These are phyloP conservation scores for Verticillium tricorpus DNA, from an alignment of 2,329 filamentous ascomycete species.

Conservation along the genomic window DNA sequence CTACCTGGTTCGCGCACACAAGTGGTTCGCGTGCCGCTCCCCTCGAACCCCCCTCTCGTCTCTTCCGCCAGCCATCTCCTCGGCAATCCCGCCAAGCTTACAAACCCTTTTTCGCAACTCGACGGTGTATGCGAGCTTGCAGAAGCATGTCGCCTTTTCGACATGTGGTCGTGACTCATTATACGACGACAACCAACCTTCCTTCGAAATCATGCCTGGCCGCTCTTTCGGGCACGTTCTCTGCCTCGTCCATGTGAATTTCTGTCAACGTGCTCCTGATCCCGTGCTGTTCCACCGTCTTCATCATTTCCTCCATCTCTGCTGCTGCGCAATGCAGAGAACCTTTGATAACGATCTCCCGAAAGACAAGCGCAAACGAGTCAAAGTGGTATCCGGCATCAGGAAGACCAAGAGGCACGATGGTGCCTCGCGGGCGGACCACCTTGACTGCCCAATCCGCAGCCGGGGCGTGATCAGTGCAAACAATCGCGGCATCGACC, in stretches of 20 bases:
- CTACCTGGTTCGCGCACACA: too few species aligned
- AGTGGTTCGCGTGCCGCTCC: too few species aligned
- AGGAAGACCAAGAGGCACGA: slow-evolving; percentile 13
- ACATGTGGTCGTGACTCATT: background rate
- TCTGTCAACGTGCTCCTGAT: background rate
- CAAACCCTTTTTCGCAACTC: too few species aligned
- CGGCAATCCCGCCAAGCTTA: too few species aligned
- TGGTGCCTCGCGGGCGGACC: slow-evolving; percentile 10
- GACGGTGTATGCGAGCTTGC: too few species aligned
- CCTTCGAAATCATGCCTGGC: background rate
- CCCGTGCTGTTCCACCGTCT: background rate
- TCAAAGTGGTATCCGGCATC: slow-evolving; percentile 14
- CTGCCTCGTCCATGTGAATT: background rate
- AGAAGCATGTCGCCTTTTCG: too few species aligned
- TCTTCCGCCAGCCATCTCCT: too few species aligned
- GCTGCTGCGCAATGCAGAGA: background rate
- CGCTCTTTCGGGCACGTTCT: background rate
- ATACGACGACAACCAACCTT: background rate
- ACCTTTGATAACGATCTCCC: background rate
- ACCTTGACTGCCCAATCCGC: slow-evolving; percentile 14
- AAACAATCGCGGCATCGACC: slow-evolving; percentile 12
- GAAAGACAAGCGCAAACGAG: slow-evolving; percentile 5
- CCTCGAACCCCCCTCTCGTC: too few species aligned
- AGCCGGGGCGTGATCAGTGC: slow-evolving; percentile 7
- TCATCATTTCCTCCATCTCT: background rate